These are phyloP conservation scores for Lactarius deliciosus DNA, from an alignment of 768 basidiomycete genomes.

Conservation along the genomic window DNA sequence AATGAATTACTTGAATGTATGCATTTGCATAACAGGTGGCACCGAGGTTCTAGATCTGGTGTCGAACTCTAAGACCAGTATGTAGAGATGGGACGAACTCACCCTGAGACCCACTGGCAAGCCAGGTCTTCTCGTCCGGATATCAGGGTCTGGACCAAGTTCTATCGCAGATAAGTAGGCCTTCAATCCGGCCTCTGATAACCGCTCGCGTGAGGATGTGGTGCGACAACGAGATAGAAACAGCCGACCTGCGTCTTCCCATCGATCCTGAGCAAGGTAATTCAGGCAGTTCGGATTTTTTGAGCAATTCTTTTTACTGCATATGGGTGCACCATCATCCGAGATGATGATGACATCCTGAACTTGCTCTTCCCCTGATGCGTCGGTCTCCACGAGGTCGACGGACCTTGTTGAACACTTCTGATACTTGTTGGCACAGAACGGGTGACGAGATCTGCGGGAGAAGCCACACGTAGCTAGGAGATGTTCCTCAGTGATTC, in stretches of 20 bases:
- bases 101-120: slow-evolving; percentile 78
- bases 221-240: slow-evolving; percentile 24
- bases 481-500: slow-evolving; percentile 68
- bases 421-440: slow-evolving; percentile 60
- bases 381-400: slow-evolving; percentile 25
- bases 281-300: slow-evolving; percentile 84
- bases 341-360: slow-evolving; percentile 70
- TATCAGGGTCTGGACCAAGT: slow-evolving; percentile 24
- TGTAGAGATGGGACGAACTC: slow-evolving; percentile 24
- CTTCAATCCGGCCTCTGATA: slow-evolving; percentile 31
- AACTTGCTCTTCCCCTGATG: slow-evolving; percentile 45
- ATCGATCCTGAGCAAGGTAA: slow-evolving; percentile 79
- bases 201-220: slow-evolving; percentile 1
- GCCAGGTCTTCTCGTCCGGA: slow-evolving; percentile 18
- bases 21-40: slow-evolving; percentile 98
- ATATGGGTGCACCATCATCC: slow-evolving; percentile 58
- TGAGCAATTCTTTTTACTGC: slow-evolving; percentile 65
- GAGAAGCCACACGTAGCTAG: slow-evolving; percentile 69
- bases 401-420: slow-evolving; percentile 29
- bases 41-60: slow-evolving; percentile 75
- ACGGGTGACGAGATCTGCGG: slow-evolving; percentile 45
- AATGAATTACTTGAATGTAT: slow-evolving; percentile 69
- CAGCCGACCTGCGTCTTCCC: slow-evolving; percentile 67
- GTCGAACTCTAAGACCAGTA: slow-evolving; percentile 14
- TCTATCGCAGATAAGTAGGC: slow-evolving; percentile 30